phyloP scores from a whole-genome alignment of 108 stramenopile genomes.

The Skeletonema tropicum region DNA sequence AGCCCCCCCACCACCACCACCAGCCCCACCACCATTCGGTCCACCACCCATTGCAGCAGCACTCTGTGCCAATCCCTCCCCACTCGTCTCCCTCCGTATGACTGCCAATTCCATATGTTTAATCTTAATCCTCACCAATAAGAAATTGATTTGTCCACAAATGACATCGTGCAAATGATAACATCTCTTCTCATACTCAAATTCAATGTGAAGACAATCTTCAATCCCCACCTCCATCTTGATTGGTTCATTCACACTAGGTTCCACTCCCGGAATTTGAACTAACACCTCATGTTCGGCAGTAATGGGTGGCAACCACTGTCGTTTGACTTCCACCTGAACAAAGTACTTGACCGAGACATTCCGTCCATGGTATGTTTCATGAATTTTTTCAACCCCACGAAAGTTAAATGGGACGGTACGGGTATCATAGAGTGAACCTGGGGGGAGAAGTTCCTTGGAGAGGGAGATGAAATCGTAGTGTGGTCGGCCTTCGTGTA shows the following conservation, averaged over 20 bases:
- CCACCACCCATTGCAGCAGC: constrained; percentile 15
- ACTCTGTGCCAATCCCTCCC: constrained; percentile 73
- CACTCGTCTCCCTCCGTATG: constrained; percentile 94
- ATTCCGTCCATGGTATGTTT: constrained; percentile 96
- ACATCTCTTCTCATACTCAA: constrained; percentile 92
- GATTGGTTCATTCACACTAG: constrained; percentile 79
- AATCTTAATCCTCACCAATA: constrained; percentile 98
- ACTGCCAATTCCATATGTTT: constrained; percentile 99
- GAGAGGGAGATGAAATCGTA: constrained; percentile 96
- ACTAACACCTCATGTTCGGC: constrained; percentile 94
- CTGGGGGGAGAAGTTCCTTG: constrained; percentile 93
- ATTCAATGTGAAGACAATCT: constrained; percentile 99
- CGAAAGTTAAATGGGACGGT: constrained; percentile 90
- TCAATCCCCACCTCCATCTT: constrained; percentile 99
- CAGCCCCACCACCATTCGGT: neutral
- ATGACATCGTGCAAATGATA: constrained; percentile 97
- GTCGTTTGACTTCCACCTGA: constrained; percentile 87
- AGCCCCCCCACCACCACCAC: neutral
- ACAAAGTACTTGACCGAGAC: constrained; percentile 97
- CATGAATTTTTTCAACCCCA: constrained; percentile 83
- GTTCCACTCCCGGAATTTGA: constrained; percentile 79
- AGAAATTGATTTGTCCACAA: constrained; percentile 95
- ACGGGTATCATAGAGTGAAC: constrained; percentile 77
- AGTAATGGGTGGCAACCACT: constrained; percentile 82
- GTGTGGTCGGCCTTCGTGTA: constrained; percentile 76